Percentiles rank a stretch among this genome's conserved stretches.
phyloP scores from a whole-genome alignment of 257 asterid species.

The Linderniella brevidens region DNA sequence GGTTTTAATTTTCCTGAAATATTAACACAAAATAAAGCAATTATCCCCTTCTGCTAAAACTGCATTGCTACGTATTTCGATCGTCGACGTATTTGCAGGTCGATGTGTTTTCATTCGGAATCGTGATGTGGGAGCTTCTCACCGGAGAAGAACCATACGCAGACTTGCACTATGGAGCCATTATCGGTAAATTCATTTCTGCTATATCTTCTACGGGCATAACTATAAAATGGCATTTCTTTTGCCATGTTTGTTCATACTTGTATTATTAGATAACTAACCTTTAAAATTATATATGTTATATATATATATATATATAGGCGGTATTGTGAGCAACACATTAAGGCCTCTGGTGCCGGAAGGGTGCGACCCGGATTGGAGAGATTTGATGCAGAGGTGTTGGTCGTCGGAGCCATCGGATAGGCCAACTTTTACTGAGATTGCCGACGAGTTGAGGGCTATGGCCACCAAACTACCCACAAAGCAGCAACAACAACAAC shows the following conservation, averaged over 20 bases:
- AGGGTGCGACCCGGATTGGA: slow-evolving; percentile 65
- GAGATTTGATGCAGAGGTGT: slow-evolving; percentile 75
- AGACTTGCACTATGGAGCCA: slow-evolving; percentile 90
- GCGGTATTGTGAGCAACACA: slow-evolving; percentile 93
- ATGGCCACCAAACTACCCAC: slow-evolving; percentile 58
- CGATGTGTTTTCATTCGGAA: slow-evolving; percentile 88
- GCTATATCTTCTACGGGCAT: neutral
- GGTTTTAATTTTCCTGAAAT: slow-evolving; percentile 17
- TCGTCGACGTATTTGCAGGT: slow-evolving; percentile 34
- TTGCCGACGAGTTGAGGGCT: slow-evolving; percentile 58
- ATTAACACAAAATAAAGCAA: too few species aligned
- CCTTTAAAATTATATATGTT: neutral
- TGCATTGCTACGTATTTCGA: neutral
- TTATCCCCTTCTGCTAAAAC: neutral
- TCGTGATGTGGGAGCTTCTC: slow-evolving; percentile 97
- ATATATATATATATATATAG: slow-evolving; percentile 19
- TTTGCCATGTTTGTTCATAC: neutral
- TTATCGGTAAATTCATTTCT: slow-evolving; percentile 37
- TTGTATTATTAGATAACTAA: neutral
- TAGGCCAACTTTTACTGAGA: slow-evolving; percentile 68
- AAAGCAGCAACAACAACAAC: neutral
- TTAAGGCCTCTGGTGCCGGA: slow-evolving; percentile 85
- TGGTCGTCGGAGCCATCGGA: slow-evolving; percentile 91
- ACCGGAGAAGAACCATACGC: slow-evolving; percentile 98
- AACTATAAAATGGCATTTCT: neutral